A percentile compares a stretch with the other conserved stretches of the same genome.
These are phyloP conservation scores for Aristolochia contorta DNA, from an alignment of 164 flowering plant genomes.

Conservation along the genomic window DNA sequence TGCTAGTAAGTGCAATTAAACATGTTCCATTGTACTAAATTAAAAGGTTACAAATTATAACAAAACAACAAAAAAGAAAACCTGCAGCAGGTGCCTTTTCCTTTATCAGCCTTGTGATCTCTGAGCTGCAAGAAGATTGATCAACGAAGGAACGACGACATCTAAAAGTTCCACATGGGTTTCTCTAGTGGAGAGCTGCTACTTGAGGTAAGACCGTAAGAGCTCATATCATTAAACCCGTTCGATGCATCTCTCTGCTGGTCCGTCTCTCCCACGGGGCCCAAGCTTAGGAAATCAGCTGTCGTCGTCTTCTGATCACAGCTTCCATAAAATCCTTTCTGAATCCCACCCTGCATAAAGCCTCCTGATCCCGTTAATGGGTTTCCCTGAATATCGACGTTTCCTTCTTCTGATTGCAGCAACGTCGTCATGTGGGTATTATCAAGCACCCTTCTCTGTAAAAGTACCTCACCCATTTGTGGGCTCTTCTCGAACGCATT, in stretches of 20 bases:
- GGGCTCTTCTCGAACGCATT: slow-evolving; percentile 8
- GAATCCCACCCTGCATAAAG: slow-evolving; percentile 1
- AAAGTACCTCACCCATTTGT: not conserved
- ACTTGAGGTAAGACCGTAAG: not conserved
- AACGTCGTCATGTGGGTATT: slow-evolving; percentile 1
- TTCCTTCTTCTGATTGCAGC: slow-evolving; percentile 2
- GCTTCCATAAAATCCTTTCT: slow-evolving; percentile 4
- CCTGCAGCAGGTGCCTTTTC: too few relatives aligned
- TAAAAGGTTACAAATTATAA: too few relatives aligned
- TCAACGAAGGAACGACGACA: not conserved
- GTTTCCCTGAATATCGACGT: not conserved
- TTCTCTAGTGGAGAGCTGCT: slow-evolving; percentile 1
- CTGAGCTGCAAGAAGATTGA: too few relatives aligned
- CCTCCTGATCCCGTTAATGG: too few relatives aligned
- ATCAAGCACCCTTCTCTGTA: slow-evolving; percentile 10
- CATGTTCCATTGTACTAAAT: too few relatives aligned
- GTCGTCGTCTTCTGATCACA: slow-evolving; percentile 24
- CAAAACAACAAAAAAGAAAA: too few relatives aligned
- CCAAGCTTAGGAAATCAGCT: slow-evolving; percentile 46
- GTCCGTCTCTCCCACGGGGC: slow-evolving; percentile 4
- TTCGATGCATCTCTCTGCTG: not conserved
- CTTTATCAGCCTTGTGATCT: too few relatives aligned
- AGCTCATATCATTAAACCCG: not conserved
- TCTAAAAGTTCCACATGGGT: slow-evolving; percentile 9
- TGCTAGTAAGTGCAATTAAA: too few relatives aligned